Percentiles rank a stretch among this genome's conserved stretches.
Conservation (phyloP, 495 filamentous ascomycete genomes). For the Penicillium arizonense region DNA sequence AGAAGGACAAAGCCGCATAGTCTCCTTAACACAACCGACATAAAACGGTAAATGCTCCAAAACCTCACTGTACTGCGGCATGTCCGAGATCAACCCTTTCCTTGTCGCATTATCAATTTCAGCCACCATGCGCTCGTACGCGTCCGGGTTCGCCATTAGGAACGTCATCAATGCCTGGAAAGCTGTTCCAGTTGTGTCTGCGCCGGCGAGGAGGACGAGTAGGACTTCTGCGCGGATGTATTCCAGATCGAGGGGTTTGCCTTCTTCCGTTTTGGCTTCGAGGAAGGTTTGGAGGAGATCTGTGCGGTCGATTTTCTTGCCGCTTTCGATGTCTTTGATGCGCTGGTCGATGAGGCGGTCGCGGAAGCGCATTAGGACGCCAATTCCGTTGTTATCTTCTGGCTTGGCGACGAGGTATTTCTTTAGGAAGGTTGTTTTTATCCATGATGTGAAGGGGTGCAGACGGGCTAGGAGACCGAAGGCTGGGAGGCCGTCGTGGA, state of each 20-base stretch:
- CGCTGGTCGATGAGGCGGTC: slow-evolving; percentile 45
- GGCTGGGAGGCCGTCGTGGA: slow-evolving; percentile 48
- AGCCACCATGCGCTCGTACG: slow-evolving; percentile 52
- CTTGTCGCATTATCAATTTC: slow-evolving; percentile 55
- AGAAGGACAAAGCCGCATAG: slow-evolving; percentile 52
- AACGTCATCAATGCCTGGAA: slow-evolving; percentile 54
- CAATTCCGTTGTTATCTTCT: slow-evolving; percentile 46
- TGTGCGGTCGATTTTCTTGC: slow-evolving; percentile 23
- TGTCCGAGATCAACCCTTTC: slow-evolving; percentile 33
- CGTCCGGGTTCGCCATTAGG: slow-evolving; percentile 43
- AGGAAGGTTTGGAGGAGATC: slow-evolving; percentile 37
- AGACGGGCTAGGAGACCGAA: slow-evolving; percentile 50
- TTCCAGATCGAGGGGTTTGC: slow-evolving; percentile 44
- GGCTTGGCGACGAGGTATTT: slow-evolving; percentile 55
- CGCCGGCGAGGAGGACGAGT: slow-evolving; percentile 58
- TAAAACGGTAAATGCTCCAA: slow-evolving; percentile 46
- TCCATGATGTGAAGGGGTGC: slow-evolving; percentile 52
- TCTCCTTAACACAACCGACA: slow-evolving; percentile 50
- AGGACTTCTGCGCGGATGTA: slow-evolving; percentile 56
- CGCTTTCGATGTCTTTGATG: slow-evolving; percentile 28
- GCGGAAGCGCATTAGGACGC: slow-evolving; percentile 48
- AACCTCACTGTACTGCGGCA: slow-evolving; percentile 44
- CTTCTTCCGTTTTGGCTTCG: slow-evolving; percentile 44
- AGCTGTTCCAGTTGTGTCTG: slow-evolving; percentile 60
- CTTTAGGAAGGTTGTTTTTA: slow-evolving; percentile 53